Conservation (phyloP, 164 flowering plant genomes). For the Aristolochia fimbriata region DNA sequence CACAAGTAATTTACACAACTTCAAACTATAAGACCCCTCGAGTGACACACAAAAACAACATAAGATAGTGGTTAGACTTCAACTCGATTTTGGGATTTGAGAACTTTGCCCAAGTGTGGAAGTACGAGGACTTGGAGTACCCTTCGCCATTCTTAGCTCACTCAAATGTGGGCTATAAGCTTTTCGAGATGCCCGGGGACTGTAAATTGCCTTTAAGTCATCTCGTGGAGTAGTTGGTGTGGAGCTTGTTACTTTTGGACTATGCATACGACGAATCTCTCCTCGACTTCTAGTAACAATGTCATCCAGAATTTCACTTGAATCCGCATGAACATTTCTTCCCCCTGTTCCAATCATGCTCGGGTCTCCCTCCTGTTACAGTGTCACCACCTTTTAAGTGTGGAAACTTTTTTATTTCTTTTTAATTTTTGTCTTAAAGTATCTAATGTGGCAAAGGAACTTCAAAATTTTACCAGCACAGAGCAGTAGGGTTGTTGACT, state of each 20-base stretch:
- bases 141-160: constrained; percentile 30
- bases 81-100: constrained; percentile 24
- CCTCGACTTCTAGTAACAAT: constrained; percentile 86
- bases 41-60: constrained; percentile 20
- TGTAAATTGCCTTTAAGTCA: constrained; percentile 28
- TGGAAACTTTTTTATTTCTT: no score
- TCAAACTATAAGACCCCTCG: constrained; percentile 32
- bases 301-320: constrained; percentile 70
- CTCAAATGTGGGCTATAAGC: constrained; percentile 36
- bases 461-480: not conserved
- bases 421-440: not conserved
- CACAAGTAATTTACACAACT: not conserved
- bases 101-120: constrained; percentile 39
- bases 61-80: constrained; percentile 3
- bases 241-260: constrained; percentile 73
- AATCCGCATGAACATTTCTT: constrained; percentile 27
- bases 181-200: constrained; percentile 38
- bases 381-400: not conserved
- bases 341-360: constrained; percentile 9
- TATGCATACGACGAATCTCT: constrained; percentile 58
- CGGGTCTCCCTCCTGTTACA: constrained; percentile 42
- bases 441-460: not conserved
- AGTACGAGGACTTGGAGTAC: constrained; percentile 54
- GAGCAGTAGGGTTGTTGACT: constrained; percentile 14
- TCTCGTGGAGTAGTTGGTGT: constrained; percentile 32